Percentiles rank a stretch among this genome's conserved stretches.
Evolutionary conservation across 2,329 filamentous ascomycete genomes (phyloP).

Genomic region (Curvularia hawaiiensis): DNA sequence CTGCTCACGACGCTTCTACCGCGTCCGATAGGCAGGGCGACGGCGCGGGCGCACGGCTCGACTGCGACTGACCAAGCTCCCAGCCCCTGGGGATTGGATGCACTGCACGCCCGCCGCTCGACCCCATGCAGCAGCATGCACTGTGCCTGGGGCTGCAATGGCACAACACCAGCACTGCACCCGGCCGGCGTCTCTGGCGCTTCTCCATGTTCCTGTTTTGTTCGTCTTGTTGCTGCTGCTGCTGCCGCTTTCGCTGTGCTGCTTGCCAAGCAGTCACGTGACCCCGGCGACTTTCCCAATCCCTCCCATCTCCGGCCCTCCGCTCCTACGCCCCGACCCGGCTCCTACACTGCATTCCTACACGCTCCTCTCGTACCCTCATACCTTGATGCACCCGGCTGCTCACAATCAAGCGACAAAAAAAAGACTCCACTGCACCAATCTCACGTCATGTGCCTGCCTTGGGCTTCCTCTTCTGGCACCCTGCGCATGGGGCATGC

Average conservation of each 20-base stretch:
- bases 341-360: too few species aligned
- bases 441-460: not conserved
- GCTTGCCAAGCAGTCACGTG: not conserved
- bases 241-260: not conserved
- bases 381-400: too few species aligned
- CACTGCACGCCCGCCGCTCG: too few species aligned
- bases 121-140: not conserved
- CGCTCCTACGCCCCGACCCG: not conserved
- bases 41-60: constrained; percentile 12
- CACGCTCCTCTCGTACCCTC: too few species aligned
- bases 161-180: not conserved
- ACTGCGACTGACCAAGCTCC: not conserved
- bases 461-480: not conserved
- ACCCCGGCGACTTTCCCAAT: not conserved
- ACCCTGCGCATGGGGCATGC: not conserved
- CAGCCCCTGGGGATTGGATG: not conserved
- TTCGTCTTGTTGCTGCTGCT: too few species aligned
- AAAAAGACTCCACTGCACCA: not conserved
- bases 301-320: not conserved
- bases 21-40: constrained; percentile 27
- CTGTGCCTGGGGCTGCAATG: not conserved
- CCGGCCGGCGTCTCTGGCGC: too few species aligned
- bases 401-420: too few species aligned
- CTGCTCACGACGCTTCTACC: constrained; percentile 26
- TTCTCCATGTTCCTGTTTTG: not conserved